phyloP scores from a whole-genome alignment of 2,329 filamentous ascomycete genomes.

The Esteya vermicola region DNA sequence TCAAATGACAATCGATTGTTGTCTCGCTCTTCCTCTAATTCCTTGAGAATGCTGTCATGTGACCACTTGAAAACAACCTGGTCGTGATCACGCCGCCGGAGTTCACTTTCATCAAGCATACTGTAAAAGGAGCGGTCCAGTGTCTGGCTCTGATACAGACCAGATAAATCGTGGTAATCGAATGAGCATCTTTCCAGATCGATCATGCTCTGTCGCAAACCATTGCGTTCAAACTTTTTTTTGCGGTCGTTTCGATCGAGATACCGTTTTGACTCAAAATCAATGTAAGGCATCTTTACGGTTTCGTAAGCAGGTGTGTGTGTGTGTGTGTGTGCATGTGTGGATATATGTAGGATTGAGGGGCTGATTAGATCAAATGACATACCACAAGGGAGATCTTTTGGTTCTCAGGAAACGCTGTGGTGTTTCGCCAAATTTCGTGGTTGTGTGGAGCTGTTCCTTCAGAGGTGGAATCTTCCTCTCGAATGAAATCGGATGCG shows the following conservation, averaged over 20 bases:
- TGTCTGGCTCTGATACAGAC: background rate
- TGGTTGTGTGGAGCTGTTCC: background rate
- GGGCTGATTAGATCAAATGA: no score
- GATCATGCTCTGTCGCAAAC: background rate
- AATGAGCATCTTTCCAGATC: background rate
- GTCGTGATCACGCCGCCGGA: background rate
- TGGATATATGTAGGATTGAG: no score
- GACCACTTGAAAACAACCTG: slow-evolving; percentile 1
- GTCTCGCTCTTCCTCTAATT: background rate
- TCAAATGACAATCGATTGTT: background rate
- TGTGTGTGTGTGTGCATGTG: no score
- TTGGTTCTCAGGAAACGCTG: background rate
- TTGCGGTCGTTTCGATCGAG: background rate
- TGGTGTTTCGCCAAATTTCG: background rate
- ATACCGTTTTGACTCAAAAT: background rate
- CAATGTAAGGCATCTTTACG: background rate
- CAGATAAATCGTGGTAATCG: background rate
- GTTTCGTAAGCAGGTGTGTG: background rate
- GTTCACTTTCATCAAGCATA: background rate
- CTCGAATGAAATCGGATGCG: no score
- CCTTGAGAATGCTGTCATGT: background rate
- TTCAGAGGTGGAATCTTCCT: no score
- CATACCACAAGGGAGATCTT: slow-evolving; percentile 1
- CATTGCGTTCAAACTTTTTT: background rate
- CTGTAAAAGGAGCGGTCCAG: background rate